Evolutionary conservation across 108 stramenopile species (phyloP).

Genomic region (Pseudonitzschia multiseries): DNA sequence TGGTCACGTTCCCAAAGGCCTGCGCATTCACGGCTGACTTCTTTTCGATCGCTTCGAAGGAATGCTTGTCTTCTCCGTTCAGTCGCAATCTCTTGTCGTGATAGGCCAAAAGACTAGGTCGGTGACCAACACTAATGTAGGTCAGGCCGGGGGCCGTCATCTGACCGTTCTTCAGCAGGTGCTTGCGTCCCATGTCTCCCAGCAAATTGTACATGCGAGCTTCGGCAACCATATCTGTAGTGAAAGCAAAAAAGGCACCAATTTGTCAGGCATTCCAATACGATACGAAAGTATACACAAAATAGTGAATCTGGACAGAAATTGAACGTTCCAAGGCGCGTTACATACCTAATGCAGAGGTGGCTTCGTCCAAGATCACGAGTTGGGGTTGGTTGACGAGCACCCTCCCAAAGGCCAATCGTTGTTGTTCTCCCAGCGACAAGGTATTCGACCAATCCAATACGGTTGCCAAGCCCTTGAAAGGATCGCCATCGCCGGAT

Average conservation of each 20-base stretch:
- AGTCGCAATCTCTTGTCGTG: slow-evolving; percentile 82
- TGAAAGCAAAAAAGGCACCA: not conserved
- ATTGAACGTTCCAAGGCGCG: not conserved
- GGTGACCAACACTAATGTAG: slow-evolving; percentile 92
- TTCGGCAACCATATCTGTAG: slow-evolving; percentile 53
- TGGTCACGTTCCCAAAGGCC: slow-evolving; percentile 20
- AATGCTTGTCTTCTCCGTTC: slow-evolving; percentile 41
- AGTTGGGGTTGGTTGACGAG: slow-evolving; percentile 76
- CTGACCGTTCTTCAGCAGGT: slow-evolving; percentile 26
- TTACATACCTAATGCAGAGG: slow-evolving; percentile 23
- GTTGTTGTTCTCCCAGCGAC: slow-evolving; percentile 89
- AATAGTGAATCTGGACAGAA: too few relatives aligned
- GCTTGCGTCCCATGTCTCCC: slow-evolving; percentile 60
- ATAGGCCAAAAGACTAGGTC: slow-evolving; percentile 83
- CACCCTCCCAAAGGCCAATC: slow-evolving; percentile 83
- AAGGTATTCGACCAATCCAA: slow-evolving; percentile 84
- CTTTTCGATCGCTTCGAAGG: slow-evolving; percentile 34
- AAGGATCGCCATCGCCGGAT: slow-evolving; percentile 62
- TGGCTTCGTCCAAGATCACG: slow-evolving; percentile 83
- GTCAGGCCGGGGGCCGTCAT: slow-evolving; percentile 70
- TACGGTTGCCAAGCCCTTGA: slow-evolving; percentile 53
- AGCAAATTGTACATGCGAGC: slow-evolving; percentile 86
- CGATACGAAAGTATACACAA: too few relatives aligned
- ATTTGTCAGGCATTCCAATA: slow-evolving; percentile 15
- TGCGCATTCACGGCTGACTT: slow-evolving; percentile 8